phyloP scores from a whole-genome alignment of 768 basidiomycete genomes.

The Gloeopeniophorella convolvens region DNA sequence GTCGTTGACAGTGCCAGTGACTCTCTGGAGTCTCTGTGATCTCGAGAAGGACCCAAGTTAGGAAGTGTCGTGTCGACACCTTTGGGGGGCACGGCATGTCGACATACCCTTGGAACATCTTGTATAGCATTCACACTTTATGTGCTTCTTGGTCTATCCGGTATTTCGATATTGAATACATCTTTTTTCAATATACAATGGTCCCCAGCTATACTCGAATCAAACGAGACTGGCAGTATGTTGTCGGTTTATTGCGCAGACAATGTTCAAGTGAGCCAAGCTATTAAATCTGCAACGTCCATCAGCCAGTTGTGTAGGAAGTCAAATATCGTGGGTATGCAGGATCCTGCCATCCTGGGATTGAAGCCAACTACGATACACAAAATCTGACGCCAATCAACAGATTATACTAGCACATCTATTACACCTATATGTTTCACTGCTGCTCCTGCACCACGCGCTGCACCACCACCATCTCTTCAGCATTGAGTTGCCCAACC shows the following conservation, averaged over 20 bases:
- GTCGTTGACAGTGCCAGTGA: conserved; percentile 63
- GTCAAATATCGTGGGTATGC: no score
- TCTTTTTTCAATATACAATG: no score
- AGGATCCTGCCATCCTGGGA: no score
- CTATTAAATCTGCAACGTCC: no score
- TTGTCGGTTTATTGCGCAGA: conserved; percentile 28
- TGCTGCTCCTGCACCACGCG: conserved; percentile 25
- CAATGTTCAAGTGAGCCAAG: conserved; percentile 21
- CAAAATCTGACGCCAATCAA: no score
- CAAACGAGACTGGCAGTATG: no score
- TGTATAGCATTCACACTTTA: neutral
- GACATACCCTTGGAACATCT: conserved; percentile 51
- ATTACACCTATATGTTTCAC: neutral
- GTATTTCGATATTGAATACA: neutral
- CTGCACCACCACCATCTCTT: conserved; percentile 64
- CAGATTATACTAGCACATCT: no score
- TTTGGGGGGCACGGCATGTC: conserved; percentile 54
- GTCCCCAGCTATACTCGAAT: no score
- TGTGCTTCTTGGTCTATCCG: neutral
- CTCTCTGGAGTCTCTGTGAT: conserved; percentile 45
- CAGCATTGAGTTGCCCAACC: conserved; percentile 59
- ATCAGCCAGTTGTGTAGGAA: no score
- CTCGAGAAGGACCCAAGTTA: conserved; percentile 52
- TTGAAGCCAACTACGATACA: no score
- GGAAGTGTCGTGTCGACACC: conserved; percentile 57